Conservation (phyloP, 1,284 basidiomycete species). For the Papiliotrema nemorosa region DNA sequence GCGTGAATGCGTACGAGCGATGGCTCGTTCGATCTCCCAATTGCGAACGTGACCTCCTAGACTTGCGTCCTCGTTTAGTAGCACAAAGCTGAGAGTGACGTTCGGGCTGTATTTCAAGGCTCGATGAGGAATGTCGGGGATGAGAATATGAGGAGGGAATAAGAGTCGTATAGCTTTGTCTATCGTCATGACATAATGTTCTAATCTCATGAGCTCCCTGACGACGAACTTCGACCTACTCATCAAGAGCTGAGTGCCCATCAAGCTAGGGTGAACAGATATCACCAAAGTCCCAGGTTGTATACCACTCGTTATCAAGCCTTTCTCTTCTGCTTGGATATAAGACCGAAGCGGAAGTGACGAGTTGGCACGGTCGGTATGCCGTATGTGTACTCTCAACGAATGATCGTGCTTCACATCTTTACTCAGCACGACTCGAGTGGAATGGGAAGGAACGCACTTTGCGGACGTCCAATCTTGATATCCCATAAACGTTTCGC, state of each 20-base stretch:
- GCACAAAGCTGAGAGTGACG: constrained; percentile 56
- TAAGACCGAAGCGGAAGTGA: constrained; percentile 41
- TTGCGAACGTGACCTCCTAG: constrained; percentile 59
- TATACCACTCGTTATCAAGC: constrained; percentile 20
- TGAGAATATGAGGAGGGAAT: constrained; percentile 16
- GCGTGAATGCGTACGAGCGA: constrained; percentile 58
- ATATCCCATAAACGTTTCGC: constrained; percentile 28
- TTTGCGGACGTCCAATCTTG: constrained; percentile 9
- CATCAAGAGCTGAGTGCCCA: constrained; percentile 26
- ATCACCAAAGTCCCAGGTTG: constrained; percentile 33
- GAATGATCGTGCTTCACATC: constrained; percentile 6
- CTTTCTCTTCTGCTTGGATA: constrained; percentile 23
- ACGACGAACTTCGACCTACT: constrained; percentile 15
- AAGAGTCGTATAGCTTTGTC: constrained; percentile 56
- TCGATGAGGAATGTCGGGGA: constrained; percentile 36
- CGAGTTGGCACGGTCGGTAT: constrained; percentile 23
- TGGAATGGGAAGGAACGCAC: background rate
- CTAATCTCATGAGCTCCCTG: constrained; percentile 8
- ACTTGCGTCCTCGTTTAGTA: constrained; percentile 81
- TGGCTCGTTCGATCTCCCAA: constrained; percentile 69
- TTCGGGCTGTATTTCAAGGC: constrained; percentile 63
- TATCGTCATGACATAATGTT: constrained; percentile 35
- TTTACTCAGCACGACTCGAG: background rate
- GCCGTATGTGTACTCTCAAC: constrained; percentile 29
- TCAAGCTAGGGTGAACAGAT: constrained; percentile 31